Conservation (phyloP, 1,284 basidiomycete genomes). For the Inonotus hispidus region DNA sequence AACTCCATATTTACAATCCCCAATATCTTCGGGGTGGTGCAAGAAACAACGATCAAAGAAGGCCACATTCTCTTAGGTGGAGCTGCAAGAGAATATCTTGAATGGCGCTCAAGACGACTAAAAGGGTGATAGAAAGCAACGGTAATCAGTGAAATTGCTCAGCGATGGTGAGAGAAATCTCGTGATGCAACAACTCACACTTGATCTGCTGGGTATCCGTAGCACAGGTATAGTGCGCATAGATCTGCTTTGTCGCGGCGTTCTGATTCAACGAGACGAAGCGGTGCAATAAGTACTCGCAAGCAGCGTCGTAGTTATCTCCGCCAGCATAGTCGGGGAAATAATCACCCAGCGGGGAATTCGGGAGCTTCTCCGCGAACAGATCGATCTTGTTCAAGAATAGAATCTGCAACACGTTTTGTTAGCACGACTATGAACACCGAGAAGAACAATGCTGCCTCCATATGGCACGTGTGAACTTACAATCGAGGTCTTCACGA, state of each 20-base stretch:
- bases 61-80: slow-evolving; percentile 80
- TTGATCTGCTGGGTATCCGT: slow-evolving; percentile 88
- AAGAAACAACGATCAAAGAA: slow-evolving; percentile 46
- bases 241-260: slow-evolving; percentile 81
- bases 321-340: slow-evolving; percentile 85
- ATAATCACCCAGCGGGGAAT: slow-evolving; percentile 83
- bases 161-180: slow-evolving; percentile 1
- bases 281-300: slow-evolving; percentile 79
- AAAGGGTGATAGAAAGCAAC: not conserved
- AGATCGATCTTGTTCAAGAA: slow-evolving; percentile 97
- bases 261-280: slow-evolving; percentile 87
- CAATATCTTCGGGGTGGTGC: not conserved
- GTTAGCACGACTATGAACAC: not conserved
- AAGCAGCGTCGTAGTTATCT: slow-evolving; percentile 82
- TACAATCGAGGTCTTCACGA: slow-evolving; percentile 84
- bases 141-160: not conserved
- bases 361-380: slow-evolving; percentile 89
- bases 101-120: slow-evolving; percentile 77
- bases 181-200: slow-evolving; percentile 43
- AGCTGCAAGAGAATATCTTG: slow-evolving; percentile 81
- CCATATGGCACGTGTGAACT: slow-evolving; percentile 26
- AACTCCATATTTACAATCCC: not conserved
- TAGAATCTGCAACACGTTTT: slow-evolving; percentile 49
- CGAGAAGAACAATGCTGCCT: slow-evolving; percentile 4
- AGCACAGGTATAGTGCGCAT: slow-evolving; percentile 86